A percentile compares a stretch with the other conserved stretches of the same genome.
These are phyloP conservation scores for Phyllosticta citrichinensis DNA, from an alignment of 2,329 filamentous ascomycete species.

Conservation along the genomic window DNA sequence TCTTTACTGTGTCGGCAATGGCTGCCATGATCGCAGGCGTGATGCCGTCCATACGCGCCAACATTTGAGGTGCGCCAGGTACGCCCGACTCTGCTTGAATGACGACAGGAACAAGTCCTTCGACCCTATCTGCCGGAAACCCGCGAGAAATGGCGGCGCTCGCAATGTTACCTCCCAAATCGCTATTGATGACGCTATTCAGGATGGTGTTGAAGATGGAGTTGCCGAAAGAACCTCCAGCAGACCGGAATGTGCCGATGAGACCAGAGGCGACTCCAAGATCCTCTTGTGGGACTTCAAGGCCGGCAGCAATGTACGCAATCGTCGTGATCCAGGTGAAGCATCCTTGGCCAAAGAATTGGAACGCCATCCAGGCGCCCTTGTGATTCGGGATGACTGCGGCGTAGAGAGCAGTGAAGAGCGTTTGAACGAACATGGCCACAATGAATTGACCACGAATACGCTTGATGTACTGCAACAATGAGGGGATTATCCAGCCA, in stretches of 20 bases:
- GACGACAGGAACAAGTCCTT: slow-evolving; percentile 21
- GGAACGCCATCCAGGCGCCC: slow-evolving; percentile 15
- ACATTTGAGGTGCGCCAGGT: slow-evolving; percentile 12
- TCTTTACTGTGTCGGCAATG: slow-evolving; percentile 18
- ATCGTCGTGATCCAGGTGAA: background rate
- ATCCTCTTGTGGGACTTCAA: slow-evolving; percentile 15
- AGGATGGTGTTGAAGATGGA: slow-evolving; percentile 18
- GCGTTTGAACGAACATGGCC: slow-evolving; percentile 16
- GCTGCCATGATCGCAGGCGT: slow-evolving; percentile 8
- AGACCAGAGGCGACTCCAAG: slow-evolving; percentile 16
- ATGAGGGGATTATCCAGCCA: slow-evolving; percentile 13
- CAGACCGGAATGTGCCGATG: slow-evolving; percentile 16
- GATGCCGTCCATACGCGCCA: slow-evolving; percentile 11
- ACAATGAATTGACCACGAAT: slow-evolving; percentile 16
- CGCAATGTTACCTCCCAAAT: slow-evolving; percentile 20
- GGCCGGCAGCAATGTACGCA: background rate
- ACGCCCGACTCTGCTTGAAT: slow-evolving; percentile 23
- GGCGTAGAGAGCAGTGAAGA: slow-evolving; percentile 17
- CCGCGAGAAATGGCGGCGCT: slow-evolving; percentile 20
- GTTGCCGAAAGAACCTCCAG: slow-evolving; percentile 16
- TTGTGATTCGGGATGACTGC: slow-evolving; percentile 16
- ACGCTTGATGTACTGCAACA: slow-evolving; percentile 16
- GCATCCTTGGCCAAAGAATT: slow-evolving; percentile 15
- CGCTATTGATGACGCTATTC: slow-evolving; percentile 16
- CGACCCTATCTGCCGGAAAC: background rate